A percentile compares a stretch with the other conserved stretches of the same genome.
These are phyloP conservation scores for Cercospora zeina DNA, from an alignment of 2,329 filamentous ascomycete genomes.

Conservation along the genomic window DNA sequence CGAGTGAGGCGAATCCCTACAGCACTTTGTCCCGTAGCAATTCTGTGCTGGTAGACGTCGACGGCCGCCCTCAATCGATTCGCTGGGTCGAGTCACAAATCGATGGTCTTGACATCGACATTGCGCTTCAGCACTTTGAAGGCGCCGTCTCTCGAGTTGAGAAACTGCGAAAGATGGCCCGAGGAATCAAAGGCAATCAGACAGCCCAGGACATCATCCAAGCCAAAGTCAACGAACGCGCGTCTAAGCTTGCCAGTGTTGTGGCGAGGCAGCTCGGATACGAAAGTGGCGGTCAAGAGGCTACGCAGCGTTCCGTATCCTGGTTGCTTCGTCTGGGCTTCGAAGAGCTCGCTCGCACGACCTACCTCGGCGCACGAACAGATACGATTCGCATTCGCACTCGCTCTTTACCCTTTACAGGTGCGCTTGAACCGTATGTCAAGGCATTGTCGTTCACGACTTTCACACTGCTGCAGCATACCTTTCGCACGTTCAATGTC, in stretches of 20 bases:
- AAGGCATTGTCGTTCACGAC: constrained; percentile 95
- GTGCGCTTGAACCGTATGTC: constrained; percentile 87
- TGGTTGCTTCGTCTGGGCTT: constrained; percentile 87
- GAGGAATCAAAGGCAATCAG: constrained; percentile 77
- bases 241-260: constrained; percentile 71
- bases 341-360: constrained; percentile 83
- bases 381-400: constrained; percentile 77
- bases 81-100: constrained; percentile 95
- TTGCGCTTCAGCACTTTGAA: constrained; percentile 87
- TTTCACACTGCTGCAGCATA: constrained; percentile 92
- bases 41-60: constrained; percentile 82
- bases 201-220: constrained; percentile 90
- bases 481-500: constrained; percentile 55
- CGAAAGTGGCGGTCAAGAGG: constrained; percentile 72
- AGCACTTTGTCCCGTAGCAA: constrained; percentile 35
- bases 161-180: constrained; percentile 75
- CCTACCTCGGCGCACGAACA: constrained; percentile 77
- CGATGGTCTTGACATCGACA: constrained; percentile 93
- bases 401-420: constrained; percentile 92
- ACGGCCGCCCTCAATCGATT: constrained; percentile 93
- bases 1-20: constrained; percentile 39
- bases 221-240: constrained; percentile 85
- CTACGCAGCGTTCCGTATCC: constrained; percentile 76
- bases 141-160: constrained; percentile 81
- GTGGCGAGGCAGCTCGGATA: constrained; percentile 77